Percentiles rank a stretch among this genome's conserved stretches.
Evolutionary conservation across 805 yeast genomes (phyloP).

Genomic region (Saccharomycopsis sp.): DNA sequence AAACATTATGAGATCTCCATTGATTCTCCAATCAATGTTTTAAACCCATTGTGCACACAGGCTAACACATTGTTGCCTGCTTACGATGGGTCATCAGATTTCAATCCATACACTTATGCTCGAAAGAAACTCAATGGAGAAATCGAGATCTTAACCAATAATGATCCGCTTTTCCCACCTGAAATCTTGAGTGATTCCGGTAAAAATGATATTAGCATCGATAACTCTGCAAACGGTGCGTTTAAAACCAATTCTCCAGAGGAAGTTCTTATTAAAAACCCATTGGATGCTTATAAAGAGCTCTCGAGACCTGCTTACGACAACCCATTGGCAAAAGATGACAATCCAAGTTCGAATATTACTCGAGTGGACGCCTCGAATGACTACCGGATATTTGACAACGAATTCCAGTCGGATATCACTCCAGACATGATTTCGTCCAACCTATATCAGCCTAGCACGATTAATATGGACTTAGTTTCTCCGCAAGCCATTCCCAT

Average conservation of each 20-base stretch:
- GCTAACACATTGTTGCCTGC: slow-evolving; percentile 75
- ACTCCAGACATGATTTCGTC: slow-evolving; percentile 19
- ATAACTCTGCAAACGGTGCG: too few species aligned
- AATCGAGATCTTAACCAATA: slow-evolving; percentile 17
- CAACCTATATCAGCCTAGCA: slow-evolving; percentile 18
- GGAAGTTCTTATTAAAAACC: slow-evolving; percentile 24
- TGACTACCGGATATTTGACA: slow-evolving; percentile 12
- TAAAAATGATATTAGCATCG: slow-evolving; percentile 17
- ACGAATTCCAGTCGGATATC: slow-evolving; percentile 17
- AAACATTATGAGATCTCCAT: slow-evolving; percentile 93
- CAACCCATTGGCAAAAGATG: background rate
- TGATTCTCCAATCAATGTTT: slow-evolving; percentile 86
- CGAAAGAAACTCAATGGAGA: slow-evolving; percentile 14
- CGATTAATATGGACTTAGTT: slow-evolving; percentile 19
- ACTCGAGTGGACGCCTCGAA: slow-evolving; percentile 3
- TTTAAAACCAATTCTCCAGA: too few species aligned
- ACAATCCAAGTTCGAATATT: background rate
- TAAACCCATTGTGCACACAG: slow-evolving; percentile 73
- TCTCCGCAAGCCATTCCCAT: slow-evolving; percentile 20
- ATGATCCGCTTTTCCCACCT: slow-evolving; percentile 20
- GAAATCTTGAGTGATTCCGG: slow-evolving; percentile 15
- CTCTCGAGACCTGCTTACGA: background rate
- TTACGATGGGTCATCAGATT: slow-evolving; percentile 35
- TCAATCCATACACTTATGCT: slow-evolving; percentile 18
- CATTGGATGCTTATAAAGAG: slow-evolving; percentile 2